These are phyloP conservation scores for Lepidium didymum DNA, from an alignment of 345 rosid genomes.

Conservation along the genomic window DNA sequence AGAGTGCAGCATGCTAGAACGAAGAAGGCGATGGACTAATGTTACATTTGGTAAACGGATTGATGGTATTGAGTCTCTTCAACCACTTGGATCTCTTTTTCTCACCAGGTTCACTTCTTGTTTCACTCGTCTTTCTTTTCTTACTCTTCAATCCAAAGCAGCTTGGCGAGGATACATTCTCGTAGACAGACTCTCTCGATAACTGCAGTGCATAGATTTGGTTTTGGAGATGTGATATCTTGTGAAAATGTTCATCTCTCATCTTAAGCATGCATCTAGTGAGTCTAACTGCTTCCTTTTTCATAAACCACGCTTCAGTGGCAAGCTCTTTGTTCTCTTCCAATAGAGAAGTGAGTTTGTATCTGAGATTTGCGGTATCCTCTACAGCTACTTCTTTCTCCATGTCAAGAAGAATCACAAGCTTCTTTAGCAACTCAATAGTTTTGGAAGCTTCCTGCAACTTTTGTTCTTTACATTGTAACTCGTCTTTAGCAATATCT, in stretches of 20 bases:
- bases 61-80: slow-evolving; percentile 12
- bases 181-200: slow-evolving; percentile 8
- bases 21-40: neutral
- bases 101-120: slow-evolving; percentile 16
- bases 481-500: slow-evolving; percentile 27
- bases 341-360: slow-evolving; percentile 31
- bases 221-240: slow-evolving; percentile 29
- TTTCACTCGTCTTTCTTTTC: slow-evolving; percentile 27
- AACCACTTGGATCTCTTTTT: slow-evolving; percentile 28
- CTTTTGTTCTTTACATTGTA: slow-evolving; percentile 23
- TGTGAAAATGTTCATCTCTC: slow-evolving; percentile 55
- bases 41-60: slow-evolving; percentile 23
- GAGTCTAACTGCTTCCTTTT: slow-evolving; percentile 47
- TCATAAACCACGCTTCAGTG: slow-evolving; percentile 40
- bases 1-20: neutral
- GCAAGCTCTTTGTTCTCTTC: slow-evolving; percentile 49
- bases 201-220: slow-evolving; percentile 40
- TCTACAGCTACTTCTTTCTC: slow-evolving; percentile 51
- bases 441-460: slow-evolving; percentile 38
- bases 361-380: slow-evolving; percentile 46
- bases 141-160: slow-evolving; percentile 25
- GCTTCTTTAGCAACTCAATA: slow-evolving; percentile 47
- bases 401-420: slow-evolving; percentile 55
- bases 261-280: slow-evolving; percentile 42
- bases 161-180: neutral